Evolutionary conservation across 306 rosid species (phyloP).

Genomic region (Medicago ruthenica): DNA sequence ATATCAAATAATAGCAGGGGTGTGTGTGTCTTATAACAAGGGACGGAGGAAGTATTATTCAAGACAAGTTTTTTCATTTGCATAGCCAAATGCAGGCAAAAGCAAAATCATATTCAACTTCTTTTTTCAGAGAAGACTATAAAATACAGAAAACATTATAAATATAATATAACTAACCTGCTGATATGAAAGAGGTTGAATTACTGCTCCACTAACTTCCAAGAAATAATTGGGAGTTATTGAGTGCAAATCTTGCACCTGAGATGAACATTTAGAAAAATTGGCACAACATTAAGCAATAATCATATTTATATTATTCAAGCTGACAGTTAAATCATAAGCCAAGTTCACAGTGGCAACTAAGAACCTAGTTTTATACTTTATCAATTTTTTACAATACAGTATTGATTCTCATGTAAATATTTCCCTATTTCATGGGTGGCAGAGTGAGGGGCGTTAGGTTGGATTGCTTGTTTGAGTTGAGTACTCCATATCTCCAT

Average conservation of each 20-base stretch:
- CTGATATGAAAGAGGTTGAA: constrained; percentile 97
- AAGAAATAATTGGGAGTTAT: constrained; percentile 89
- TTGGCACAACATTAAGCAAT: constrained; percentile 16
- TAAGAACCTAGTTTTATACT: constrained; percentile 26
- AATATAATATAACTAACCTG: constrained; percentile 71
- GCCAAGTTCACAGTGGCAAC: constrained; percentile 29
- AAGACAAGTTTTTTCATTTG: constrained; percentile 24
- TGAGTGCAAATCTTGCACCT: constrained; percentile 96
- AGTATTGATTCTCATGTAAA: no score
- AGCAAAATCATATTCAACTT: constrained; percentile 27
- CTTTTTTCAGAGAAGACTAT: constrained; percentile 8
- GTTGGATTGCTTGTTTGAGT: no score
- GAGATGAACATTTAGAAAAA: constrained; percentile 38
- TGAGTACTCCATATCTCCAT: no score
- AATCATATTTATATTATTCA: constrained; percentile 11
- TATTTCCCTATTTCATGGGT: no score
- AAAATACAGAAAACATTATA: constrained; percentile 22
- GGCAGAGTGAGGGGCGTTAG: no score
- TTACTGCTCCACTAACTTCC: constrained; percentile 94
- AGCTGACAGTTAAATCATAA: constrained; percentile 6
- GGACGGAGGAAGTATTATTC: constrained; percentile 1
- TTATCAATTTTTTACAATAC: constrained; percentile 11
- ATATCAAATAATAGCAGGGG: no score
- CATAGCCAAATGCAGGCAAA: constrained; percentile 27
- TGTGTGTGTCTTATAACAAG: not conserved